Conservation (phyloP, 1,284 basidiomycete genomes). For the Moesziomyces parantarcticus region DNA sequence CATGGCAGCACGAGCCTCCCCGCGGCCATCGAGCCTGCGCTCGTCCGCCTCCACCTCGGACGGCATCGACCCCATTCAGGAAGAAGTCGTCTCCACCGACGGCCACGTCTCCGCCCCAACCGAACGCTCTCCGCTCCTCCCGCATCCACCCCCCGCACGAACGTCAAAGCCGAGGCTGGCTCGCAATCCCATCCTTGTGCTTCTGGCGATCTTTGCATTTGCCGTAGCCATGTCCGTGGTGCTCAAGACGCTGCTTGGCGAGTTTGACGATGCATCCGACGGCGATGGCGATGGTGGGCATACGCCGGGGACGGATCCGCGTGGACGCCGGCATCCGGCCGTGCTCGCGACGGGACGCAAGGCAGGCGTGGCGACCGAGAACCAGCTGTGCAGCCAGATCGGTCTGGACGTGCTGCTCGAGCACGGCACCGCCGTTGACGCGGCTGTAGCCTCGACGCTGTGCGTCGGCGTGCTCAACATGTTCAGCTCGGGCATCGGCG, state of each 20-base stretch:
- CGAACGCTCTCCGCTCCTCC: slow-evolving; percentile 22
- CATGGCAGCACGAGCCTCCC: slow-evolving; percentile 7
- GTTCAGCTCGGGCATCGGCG: slow-evolving; percentile 69
- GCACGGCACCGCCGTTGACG: slow-evolving; percentile 91
- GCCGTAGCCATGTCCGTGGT: slow-evolving; percentile 39
- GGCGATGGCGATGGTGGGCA: neutral
- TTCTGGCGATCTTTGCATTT: slow-evolving; percentile 36
- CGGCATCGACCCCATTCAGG: slow-evolving; percentile 32
- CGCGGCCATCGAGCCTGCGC: slow-evolving; percentile 34
- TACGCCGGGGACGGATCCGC: slow-evolving; percentile 10
- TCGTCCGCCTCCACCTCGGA: slow-evolving; percentile 13
- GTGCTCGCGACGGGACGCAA: slow-evolving; percentile 36
- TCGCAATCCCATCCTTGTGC: slow-evolving; percentile 38
- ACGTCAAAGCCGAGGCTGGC: slow-evolving; percentile 12
- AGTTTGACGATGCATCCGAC: slow-evolving; percentile 22
- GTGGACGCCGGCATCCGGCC: slow-evolving; percentile 46
- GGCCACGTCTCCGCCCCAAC: slow-evolving; percentile 20
- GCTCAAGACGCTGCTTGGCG: slow-evolving; percentile 37
- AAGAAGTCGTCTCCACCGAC: slow-evolving; percentile 33
- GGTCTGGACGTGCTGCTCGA: slow-evolving; percentile 69
- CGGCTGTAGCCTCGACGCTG: slow-evolving; percentile 75
- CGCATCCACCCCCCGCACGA: neutral
- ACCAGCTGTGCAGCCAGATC: slow-evolving; percentile 43
- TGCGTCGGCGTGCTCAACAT: slow-evolving; percentile 69
- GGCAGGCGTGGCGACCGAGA: slow-evolving; percentile 59